phyloP scores from a whole-genome alignment of 495 filamentous ascomycete species.

The Durotheca rogersii region DNA sequence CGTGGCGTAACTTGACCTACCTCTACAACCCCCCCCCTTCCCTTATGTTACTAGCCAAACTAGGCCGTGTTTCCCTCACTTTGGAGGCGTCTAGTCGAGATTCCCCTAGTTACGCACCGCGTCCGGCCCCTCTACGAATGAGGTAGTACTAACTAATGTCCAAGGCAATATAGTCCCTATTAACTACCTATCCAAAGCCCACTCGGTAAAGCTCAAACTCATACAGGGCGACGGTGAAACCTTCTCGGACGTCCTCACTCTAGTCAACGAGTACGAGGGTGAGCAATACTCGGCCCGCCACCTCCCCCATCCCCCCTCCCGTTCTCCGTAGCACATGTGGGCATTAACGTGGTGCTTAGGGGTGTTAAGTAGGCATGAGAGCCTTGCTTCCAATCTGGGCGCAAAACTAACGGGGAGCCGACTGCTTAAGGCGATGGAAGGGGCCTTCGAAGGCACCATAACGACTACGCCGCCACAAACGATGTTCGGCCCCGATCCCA shows the following conservation, averaged over 20 bases:
- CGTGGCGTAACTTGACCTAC: constrained; percentile 15
- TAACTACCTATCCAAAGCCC: constrained; percentile 67
- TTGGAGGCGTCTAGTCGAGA: constrained; percentile 4
- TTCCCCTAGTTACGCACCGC: constrained; percentile 1
- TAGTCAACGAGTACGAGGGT: constrained; percentile 76
- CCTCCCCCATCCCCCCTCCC: no score
- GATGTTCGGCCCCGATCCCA: constrained; percentile 56
- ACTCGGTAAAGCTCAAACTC: constrained; percentile 41
- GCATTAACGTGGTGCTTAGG: constrained; percentile 42
- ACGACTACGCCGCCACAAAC: constrained; percentile 53
- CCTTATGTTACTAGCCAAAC: constrained; percentile 19
- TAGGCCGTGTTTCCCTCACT: constrained; percentile 18
- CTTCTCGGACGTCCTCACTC: constrained; percentile 53
- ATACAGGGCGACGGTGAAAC: constrained; percentile 48
- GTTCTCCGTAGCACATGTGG: constrained; percentile 2
- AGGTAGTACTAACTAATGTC: constrained; percentile 20
- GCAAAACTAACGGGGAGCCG: constrained; percentile 80
- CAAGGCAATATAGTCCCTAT: constrained; percentile 62
- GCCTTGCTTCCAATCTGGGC: constrained; percentile 79
- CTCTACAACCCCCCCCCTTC: not conserved
- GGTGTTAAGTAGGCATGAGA: constrained; percentile 80
- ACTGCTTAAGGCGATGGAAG: constrained; percentile 80
- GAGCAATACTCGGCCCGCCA: constrained; percentile 4
- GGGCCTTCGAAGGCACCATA: constrained; percentile 79
- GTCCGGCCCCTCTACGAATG: not conserved